Evolutionary conservation across 441 rosid genomes (phyloP).

Genomic region (Euphorbia celastroides): DNA sequence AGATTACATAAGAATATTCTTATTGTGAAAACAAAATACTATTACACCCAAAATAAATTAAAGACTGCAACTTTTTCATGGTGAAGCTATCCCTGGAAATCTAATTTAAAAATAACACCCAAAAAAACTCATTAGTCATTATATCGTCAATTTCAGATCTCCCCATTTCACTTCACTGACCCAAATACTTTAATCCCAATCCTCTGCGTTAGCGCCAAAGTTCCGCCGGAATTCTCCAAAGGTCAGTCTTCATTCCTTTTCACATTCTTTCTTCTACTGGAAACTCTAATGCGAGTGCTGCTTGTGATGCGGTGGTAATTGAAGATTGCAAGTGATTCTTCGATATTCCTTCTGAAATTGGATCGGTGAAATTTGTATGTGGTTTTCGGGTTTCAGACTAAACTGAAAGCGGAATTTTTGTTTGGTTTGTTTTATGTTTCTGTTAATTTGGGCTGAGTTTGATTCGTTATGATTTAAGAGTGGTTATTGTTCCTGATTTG

Average conservation of each 20-base stretch:
- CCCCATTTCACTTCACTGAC: conserved; percentile 2
- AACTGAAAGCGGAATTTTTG: neutral
- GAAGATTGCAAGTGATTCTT: neutral
- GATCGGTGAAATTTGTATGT: neutral
- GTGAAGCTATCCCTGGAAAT: neutral
- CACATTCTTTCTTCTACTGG: neutral
- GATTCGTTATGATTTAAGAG: neutral
- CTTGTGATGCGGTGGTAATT: neutral
- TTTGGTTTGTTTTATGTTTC: neutral
- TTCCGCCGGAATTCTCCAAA: neutral
- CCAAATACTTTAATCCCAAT: neutral
- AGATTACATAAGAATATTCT: too few relatives aligned
- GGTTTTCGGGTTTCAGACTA: neutral
- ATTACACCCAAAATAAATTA: neutral
- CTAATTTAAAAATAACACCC: conserved; percentile 16
- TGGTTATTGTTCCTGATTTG: neutral
- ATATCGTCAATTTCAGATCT: conserved; percentile 27
- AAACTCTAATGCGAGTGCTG: neutral
- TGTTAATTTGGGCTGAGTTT: neutral
- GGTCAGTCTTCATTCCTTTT: neutral
- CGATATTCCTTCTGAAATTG: neutral
- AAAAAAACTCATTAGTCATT: conserved; percentile 4
- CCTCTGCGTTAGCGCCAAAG: neutral
- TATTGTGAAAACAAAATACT: too few relatives aligned
- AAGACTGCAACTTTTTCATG: conserved; percentile 6